phyloP scores from a whole-genome alignment of 371 early-diverging fungal species.

The Mucor sp. region DNA sequence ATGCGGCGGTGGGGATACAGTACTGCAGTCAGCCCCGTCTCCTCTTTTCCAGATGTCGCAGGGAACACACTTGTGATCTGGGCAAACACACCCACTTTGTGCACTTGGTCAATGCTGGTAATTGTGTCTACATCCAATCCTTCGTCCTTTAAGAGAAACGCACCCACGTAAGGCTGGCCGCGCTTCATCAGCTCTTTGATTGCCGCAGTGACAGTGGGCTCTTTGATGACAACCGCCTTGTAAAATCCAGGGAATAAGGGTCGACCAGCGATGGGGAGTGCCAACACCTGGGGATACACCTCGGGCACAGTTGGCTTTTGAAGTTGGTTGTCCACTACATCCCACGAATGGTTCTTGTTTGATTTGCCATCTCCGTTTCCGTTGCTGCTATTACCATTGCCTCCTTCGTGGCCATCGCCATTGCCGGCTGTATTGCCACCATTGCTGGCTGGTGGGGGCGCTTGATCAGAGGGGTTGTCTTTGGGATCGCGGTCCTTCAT shows the following conservation, averaged over 20 bases:
- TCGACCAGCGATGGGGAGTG: conserved; percentile 90
- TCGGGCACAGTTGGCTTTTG: conserved; percentile 84
- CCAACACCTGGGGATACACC: conserved; percentile 87
- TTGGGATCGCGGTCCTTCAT: conserved; percentile 41
- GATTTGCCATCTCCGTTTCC: conserved; percentile 22
- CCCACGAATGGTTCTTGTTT: conserved; percentile 20
- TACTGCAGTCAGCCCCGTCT: conserved; percentile 89
- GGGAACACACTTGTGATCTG: conserved; percentile 96
- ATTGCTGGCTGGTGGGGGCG: conserved; percentile 14
- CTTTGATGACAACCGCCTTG: conserved; percentile 95
- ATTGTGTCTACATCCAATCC: conserved; percentile 85
- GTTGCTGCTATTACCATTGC: conserved; percentile 24
- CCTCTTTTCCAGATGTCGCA: conserved; percentile 72
- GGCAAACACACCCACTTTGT: conserved; percentile 94
- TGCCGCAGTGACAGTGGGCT: conserved; percentile 88
- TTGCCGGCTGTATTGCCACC: conserved; percentile 24
- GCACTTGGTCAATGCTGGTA: conserved; percentile 74
- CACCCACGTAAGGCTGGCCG: conserved; percentile 94
- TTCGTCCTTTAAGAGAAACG: conserved; percentile 91
- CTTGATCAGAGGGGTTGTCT: conserved; percentile 29
- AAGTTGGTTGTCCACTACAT: conserved; percentile 60
- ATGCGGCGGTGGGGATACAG: conserved; percentile 94
- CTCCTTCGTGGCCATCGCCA: conserved; percentile 22
- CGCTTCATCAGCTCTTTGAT: conserved; percentile 89
- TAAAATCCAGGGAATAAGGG: conserved; percentile 97